Evolutionary conservation across 2,329 filamentous ascomycete genomes (phyloP), one percentile per base, ranked within the genome.

Genomic region (Didymella glomerata): DNA sequence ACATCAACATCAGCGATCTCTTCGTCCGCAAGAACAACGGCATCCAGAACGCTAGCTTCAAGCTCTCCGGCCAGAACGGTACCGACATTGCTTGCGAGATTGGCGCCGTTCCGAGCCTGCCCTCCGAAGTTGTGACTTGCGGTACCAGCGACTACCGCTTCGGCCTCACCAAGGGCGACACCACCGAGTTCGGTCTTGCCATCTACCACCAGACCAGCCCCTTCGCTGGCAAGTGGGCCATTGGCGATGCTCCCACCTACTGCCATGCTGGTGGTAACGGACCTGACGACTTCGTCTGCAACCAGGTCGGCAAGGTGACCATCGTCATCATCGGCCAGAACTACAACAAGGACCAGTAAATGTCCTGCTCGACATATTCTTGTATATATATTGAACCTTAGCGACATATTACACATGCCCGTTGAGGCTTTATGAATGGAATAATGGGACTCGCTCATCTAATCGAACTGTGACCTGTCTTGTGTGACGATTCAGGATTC

Each of bases 251-350:
- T 4, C 58, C 65, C 8, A 65, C 63, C 2, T 65, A 67, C 56
- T 71, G 68, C 61, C 65, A 38, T 14, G 65, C 68, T 48, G 68
- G 65, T n/a, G 65, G 66, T 4, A 58, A 65, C 27, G 65, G 61
- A 3, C 42, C 53, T 2, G 25, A 67, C 9, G 68, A 71, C 59
- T 66, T 62, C 10, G 49, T 67, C 25, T 70, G 66, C 60, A 11
- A 44, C 20, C 66, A 69, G 65, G 24, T 54, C 27, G 18, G n/a
- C 16, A 18, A 9, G 8, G 13, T 54, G 14, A 66, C 65, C 24
- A 56, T 67, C 48, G 61, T 65, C 27, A 64, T 69, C 3, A 16
- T n/a, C 7, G 32, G 32, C 14, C 32, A 36, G 32, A 36, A 36
- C 16, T n/a, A n/a, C 16, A 6, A 13, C 41, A 45, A 47, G 14